phyloP scores from a whole-genome alignment of 169 alveolate species.

The Perkinsus chesapeaki region DNA sequence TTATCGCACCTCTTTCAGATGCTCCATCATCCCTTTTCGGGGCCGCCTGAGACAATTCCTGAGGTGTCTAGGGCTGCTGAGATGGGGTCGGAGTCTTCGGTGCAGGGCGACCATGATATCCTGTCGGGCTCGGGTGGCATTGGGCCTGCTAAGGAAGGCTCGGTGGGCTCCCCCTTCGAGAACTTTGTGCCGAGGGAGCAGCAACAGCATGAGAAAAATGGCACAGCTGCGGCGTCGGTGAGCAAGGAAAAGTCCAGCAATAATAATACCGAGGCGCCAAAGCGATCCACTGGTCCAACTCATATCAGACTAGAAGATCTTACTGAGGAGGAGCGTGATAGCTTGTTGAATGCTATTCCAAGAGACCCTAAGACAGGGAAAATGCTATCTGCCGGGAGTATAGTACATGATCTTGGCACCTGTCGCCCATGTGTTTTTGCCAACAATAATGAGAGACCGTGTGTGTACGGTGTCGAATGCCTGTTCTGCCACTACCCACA shows the following conservation, averaged over 20 bases:
- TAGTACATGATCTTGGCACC: neutral
- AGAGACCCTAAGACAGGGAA: neutral
- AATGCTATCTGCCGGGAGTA: neutral
- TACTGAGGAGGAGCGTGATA: neutral
- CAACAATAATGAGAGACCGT: neutral
- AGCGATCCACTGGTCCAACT: neutral
- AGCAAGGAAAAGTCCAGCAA: too few species aligned
- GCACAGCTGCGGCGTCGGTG: too few species aligned
- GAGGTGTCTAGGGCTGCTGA: neutral
- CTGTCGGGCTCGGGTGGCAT: neutral
- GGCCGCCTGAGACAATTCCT: neutral
- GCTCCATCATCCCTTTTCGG: neutral
- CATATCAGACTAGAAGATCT: neutral
- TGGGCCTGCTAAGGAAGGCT: neutral
- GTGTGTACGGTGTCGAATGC: neutral
- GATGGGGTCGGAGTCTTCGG: neutral
- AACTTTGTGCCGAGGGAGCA: too few species aligned
- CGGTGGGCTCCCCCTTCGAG: neutral
- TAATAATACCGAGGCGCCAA: neutral
- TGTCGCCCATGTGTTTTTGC: neutral
- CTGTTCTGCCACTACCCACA: neutral
- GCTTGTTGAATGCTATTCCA: neutral
- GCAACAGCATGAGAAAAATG: too few species aligned
- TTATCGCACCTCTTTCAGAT: too few species aligned
- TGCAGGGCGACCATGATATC: neutral